Conservation (phyloP, 495 filamentous ascomycete genomes). For the Amphirosellinia nigrospora region DNA sequence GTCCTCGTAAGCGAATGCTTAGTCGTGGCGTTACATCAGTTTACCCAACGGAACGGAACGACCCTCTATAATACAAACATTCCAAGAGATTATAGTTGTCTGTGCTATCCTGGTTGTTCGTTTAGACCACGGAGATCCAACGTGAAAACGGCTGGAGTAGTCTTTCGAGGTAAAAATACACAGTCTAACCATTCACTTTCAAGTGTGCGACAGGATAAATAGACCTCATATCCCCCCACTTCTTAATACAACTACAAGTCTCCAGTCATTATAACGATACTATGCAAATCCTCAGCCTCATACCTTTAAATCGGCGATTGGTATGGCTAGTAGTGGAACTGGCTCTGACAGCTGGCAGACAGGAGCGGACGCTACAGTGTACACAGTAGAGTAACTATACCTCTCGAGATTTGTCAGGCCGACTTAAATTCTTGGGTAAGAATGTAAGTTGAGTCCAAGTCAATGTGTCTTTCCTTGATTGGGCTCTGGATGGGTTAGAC, state of each 20-base stretch:
- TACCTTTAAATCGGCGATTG: slow-evolving; percentile 1
- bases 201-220: background rate
- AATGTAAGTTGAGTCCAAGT: slow-evolving; percentile 20
- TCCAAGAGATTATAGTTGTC: background rate
- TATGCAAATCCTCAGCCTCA: slow-evolving; percentile 10
- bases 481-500: slow-evolving; percentile 1
- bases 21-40: background rate
- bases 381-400: background rate
- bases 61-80: background rate
- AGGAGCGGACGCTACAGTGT: background rate
- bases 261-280: background rate
- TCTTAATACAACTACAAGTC: background rate
- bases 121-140: background rate
- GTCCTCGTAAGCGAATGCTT: background rate
- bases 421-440: slow-evolving; percentile 21
- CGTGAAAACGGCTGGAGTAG: background rate
- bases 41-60: background rate
- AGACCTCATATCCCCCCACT: background rate
- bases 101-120: background rate
- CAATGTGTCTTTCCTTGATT: slow-evolving; percentile 32
- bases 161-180: background rate
- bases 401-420: slow-evolving; percentile 21
- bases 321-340: background rate
- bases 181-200: background rate
- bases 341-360: background rate